Evolutionary conservation across 495 filamentous ascomycete genomes (phyloP), one percentile per base, ranked within the genome.

Genomic region (Penicillium argentinense): DNA sequence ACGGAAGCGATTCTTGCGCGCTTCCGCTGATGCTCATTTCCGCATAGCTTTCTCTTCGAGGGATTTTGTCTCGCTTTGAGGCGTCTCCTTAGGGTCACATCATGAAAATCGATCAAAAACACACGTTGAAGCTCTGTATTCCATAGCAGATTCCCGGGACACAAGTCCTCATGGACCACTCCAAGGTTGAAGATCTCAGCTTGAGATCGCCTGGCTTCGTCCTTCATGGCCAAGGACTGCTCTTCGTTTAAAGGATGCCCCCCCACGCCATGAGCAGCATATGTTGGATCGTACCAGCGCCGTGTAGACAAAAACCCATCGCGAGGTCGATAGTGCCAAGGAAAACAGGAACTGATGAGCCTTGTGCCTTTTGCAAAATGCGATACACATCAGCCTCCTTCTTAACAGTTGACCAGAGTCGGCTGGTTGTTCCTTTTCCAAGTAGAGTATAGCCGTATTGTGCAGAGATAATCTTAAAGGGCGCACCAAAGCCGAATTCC

Each of bases 201-300:
- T 26, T 33, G 30, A 30, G 41, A 44, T 44, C 41, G 36, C 21
- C 17, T 8, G 21, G 27, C 11, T 32, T 30, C 23, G 19, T n/a
- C n/a, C 43, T 44, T 42, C 32, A 25, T 40, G 45, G 22, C 53
- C 36, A 26, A 39, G 49, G 25, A 26, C 25, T 5, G 25, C 11
- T 26, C 25, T 11, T 26, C 25, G 11, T 11, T 26, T 5, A 48
- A 41, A 45, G 40, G 11, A 26, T 33, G 9, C 68, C 67, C 26
- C 49, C 75, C 70, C 65, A 78, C 6, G 57, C 72, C 47, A 80
- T 64, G 12, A 80, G 50, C 5, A 75, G 53, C 56, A 78, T 71
- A 45, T 77, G 61, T 24, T 70, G 50, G 43, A 78, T 72, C 28
- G 56, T 46, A 6, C 74, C 66, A n/a, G 57, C 56, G 12, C 59